These are phyloP conservation scores for Aspergillus ibericus DNA, from an alignment of 2,329 filamentous ascomycete genomes.

Conservation along the genomic window DNA sequence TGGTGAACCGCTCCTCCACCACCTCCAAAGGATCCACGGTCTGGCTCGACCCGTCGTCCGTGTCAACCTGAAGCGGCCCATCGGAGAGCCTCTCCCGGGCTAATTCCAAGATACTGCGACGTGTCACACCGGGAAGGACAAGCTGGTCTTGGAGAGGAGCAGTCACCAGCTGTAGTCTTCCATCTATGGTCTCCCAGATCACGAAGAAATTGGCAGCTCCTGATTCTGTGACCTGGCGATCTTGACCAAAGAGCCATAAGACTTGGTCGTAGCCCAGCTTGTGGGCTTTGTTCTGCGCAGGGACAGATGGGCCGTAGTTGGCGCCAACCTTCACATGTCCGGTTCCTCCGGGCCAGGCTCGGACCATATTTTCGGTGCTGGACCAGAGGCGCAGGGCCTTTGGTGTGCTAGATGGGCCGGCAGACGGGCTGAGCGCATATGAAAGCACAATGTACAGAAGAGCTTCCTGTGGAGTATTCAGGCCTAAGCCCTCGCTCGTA, in stretches of 20 bases:
- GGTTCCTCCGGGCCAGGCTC: slow-evolving; percentile 87
- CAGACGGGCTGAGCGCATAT: slow-evolving; percentile 42
- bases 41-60: background rate
- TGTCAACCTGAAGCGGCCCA: slow-evolving; percentile 43
- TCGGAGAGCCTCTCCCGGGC: slow-evolving; percentile 55
- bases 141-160: slow-evolving; percentile 76
- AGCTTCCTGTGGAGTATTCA: slow-evolving; percentile 37
- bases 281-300: slow-evolving; percentile 72
- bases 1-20: slow-evolving; percentile 76
- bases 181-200: slow-evolving; percentile 59
- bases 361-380: slow-evolving; percentile 73
- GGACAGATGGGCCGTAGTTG: slow-evolving; percentile 80
- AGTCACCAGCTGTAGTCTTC: slow-evolving; percentile 68
- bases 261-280: slow-evolving; percentile 78
- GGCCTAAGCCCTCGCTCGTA: slow-evolving; percentile 72
- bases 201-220: slow-evolving; percentile 88
- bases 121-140: slow-evolving; percentile 80
- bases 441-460: slow-evolving; percentile 59
- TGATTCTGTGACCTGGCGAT: slow-evolving; percentile 78
- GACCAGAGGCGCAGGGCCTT: slow-evolving; percentile 56
- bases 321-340: slow-evolving; percentile 86
- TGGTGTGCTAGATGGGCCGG: background rate
- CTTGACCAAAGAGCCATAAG: slow-evolving; percentile 77
- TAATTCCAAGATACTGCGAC: slow-evolving; percentile 71
- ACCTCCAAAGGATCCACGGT: slow-evolving; percentile 55